Evolutionary conservation across 192 early-diverging fungal species (phyloP).

Genomic region (Mortierella alpina): DNA sequence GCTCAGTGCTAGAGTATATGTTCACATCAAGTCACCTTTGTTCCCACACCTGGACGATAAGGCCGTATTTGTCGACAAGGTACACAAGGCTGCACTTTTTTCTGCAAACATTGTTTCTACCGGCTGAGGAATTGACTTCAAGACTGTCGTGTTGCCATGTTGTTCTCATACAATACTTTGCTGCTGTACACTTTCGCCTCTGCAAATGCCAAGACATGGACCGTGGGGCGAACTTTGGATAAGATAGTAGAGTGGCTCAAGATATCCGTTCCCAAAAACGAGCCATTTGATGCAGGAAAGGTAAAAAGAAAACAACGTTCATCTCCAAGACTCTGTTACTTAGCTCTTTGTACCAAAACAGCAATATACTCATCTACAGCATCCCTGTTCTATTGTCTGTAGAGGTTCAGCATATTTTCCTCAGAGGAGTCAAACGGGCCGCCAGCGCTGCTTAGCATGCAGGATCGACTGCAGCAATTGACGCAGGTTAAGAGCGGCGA

Average conservation of each 20-base stretch:
- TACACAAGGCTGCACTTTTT: neutral
- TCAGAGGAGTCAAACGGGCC: slow-evolving; percentile 25
- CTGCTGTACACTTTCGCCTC: neutral
- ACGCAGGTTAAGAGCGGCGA: slow-evolving; percentile 28
- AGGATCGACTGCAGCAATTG: slow-evolving; percentile 26
- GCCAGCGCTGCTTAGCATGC: slow-evolving; percentile 16
- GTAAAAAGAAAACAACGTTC: slow-evolving; percentile 4
- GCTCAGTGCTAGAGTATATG: slow-evolving; percentile 27
- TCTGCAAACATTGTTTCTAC: neutral
- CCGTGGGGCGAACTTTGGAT: slow-evolving; percentile 31
- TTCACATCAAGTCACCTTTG: slow-evolving; percentile 23
- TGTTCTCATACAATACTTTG: neutral
- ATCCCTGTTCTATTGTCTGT: neutral
- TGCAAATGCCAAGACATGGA: slow-evolving; percentile 27
- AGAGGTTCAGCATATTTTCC: slow-evolving; percentile 48
- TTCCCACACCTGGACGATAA: slow-evolving; percentile 33
- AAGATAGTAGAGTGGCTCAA: slow-evolving; percentile 44
- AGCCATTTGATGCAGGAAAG: slow-evolving; percentile 42
- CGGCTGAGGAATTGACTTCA: neutral
- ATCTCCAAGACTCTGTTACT: neutral
- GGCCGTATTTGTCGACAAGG: slow-evolving; percentile 37
- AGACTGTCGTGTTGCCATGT: neutral
- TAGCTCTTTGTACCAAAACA: neutral
- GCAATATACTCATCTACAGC: neutral
- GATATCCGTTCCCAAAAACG: slow-evolving; percentile 17